Conservation (phyloP, 2,329 filamentous ascomycete species). For the Botrytis fragariae region DNA sequence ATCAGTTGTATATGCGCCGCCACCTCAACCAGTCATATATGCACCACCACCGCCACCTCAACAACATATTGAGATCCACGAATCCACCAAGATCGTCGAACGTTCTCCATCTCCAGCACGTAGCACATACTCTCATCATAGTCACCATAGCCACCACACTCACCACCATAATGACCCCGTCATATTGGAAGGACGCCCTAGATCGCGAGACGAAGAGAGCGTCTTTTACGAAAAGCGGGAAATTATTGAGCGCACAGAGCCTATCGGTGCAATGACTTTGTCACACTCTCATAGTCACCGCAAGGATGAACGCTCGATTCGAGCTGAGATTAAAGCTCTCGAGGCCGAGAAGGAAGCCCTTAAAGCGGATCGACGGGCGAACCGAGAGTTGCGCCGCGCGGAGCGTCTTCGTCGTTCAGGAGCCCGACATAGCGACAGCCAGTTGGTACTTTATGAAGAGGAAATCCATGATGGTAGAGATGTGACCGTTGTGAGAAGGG, state of each 20-base stretch:
- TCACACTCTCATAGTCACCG: slow-evolving; percentile 41
- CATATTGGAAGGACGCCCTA: slow-evolving; percentile 43
- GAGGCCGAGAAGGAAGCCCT: slow-evolving; percentile 63
- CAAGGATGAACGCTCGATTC: slow-evolving; percentile 56
- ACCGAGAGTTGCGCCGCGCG: slow-evolving; percentile 43
- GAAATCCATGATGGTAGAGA: slow-evolving; percentile 44
- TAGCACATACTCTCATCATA: slow-evolving; percentile 16
- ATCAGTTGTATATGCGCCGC: slow-evolving; percentile 26
- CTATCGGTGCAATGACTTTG: slow-evolving; percentile 45
- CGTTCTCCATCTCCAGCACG: slow-evolving; percentile 26
- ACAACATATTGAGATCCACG: slow-evolving; percentile 42
- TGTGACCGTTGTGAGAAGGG: slow-evolving; percentile 50
- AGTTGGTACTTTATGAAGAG: slow-evolving; percentile 61
- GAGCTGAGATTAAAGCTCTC: slow-evolving; percentile 67
- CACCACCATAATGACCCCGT: slow-evolving; percentile 42
- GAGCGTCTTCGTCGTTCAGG: slow-evolving; percentile 53
- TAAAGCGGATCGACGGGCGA: slow-evolving; percentile 54
- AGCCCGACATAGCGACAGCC: slow-evolving; percentile 57
- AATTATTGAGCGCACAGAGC: slow-evolving; percentile 33
- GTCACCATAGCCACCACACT: slow-evolving; percentile 13
- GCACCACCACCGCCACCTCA: slow-evolving; percentile 26
- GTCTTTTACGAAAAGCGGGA: slow-evolving; percentile 30
- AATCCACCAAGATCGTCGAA: slow-evolving; percentile 47
- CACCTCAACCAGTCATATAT: slow-evolving; percentile 25
- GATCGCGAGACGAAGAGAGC: slow-evolving; percentile 28